A percentile compares a stretch with the other conserved stretches of the same genome.
Evolutionary conservation across 2,329 filamentous ascomycete species (phyloP).

Genomic region (Amylocarpus encephaloides): DNA sequence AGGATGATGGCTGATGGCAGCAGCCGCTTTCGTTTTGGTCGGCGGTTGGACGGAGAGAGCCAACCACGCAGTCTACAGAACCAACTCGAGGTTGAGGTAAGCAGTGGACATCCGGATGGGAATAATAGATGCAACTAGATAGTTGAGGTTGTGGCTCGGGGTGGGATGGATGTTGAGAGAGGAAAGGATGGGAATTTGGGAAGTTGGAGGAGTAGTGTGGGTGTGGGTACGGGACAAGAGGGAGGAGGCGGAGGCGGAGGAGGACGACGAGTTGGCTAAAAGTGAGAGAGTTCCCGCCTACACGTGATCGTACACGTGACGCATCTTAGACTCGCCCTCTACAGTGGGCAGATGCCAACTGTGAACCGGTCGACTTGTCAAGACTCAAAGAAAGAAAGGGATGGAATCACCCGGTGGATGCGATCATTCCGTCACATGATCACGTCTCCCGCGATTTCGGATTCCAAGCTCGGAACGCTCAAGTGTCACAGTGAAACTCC

Average conservation of each 20-base stretch:
- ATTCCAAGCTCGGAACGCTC: too few species aligned
- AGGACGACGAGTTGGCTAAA: neutral
- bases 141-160: neutral
- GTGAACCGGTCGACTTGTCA: too few species aligned
- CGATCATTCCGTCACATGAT: too few species aligned
- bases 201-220: neutral
- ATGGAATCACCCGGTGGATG: too few species aligned
- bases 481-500: too few species aligned
- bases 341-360: too few species aligned
- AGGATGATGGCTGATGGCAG: slow-evolving; percentile 3
- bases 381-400: too few species aligned
- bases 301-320: neutral
- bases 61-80: neutral
- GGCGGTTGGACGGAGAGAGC: neutral
- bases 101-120: slow-evolving; percentile 6
- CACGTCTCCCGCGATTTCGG: too few species aligned
- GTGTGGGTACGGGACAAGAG: neutral
- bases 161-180: neutral
- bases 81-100: neutral
- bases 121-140: neutral
- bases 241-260: neutral
- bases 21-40: neutral
- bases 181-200: neutral
- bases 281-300: too few species aligned
- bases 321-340: neutral